phyloP scores from a whole-genome alignment of 2,329 filamentous ascomycete species.

The Phoma sp. region DNA sequence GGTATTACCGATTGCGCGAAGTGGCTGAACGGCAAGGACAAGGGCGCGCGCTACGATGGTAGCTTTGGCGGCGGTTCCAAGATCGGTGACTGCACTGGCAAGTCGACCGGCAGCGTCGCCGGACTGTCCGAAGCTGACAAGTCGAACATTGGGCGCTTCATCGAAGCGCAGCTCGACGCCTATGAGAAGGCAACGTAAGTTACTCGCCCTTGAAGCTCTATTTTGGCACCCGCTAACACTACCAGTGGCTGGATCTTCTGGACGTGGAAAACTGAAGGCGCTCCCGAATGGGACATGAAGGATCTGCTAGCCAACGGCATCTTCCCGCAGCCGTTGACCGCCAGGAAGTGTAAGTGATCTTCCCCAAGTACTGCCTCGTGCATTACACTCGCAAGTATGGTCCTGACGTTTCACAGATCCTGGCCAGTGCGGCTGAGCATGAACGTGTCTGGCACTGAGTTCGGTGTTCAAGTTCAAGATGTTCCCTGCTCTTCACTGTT shows the following conservation, averaged over 20 bases:
- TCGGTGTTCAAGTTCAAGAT: slow-evolving; percentile 4
- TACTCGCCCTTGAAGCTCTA: not conserved
- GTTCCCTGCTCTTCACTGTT: slow-evolving; percentile 15
- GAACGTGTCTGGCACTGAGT: not conserved
- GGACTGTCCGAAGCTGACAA: slow-evolving; percentile 51
- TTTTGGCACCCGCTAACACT: not conserved
- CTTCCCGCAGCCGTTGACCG: slow-evolving; percentile 55
- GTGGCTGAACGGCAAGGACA: slow-evolving; percentile 56
- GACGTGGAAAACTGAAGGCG: slow-evolving; percentile 58
- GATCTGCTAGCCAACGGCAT: slow-evolving; percentile 51
- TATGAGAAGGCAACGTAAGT: slow-evolving; percentile 51
- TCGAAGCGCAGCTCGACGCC: slow-evolving; percentile 55
- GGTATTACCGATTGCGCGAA: slow-evolving; percentile 56
- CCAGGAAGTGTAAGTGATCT: slow-evolving; percentile 45
- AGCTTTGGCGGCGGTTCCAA: slow-evolving; percentile 45
- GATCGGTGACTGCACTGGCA: slow-evolving; percentile 53
- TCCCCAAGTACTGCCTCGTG: not conserved
- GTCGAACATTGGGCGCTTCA: slow-evolving; percentile 52
- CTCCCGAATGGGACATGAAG: slow-evolving; percentile 58
- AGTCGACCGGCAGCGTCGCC: slow-evolving; percentile 52
- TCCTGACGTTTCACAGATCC: slow-evolving; percentile 39
- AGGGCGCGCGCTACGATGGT: slow-evolving; percentile 56
- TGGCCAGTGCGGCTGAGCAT: slow-evolving; percentile 42
- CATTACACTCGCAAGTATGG: not conserved
- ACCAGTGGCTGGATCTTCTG: slow-evolving; percentile 56